Evolutionary conservation across 345 rosid species (phyloP), one percentile per base, ranked within the genome.

Genomic region (Pseudoturritis turrita): DNA sequence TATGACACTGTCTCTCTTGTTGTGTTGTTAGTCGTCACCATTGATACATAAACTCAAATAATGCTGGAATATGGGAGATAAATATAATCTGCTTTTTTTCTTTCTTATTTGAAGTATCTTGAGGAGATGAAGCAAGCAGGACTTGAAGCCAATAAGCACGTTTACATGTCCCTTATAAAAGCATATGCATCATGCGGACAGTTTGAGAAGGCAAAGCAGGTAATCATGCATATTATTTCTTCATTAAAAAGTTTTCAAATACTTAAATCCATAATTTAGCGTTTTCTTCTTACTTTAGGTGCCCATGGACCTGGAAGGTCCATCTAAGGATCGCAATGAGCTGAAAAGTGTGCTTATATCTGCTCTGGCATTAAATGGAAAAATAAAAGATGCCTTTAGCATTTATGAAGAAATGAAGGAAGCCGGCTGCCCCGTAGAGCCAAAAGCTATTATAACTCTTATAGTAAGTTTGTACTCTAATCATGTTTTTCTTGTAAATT

Each of bases 141-240:
- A 76, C 21, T 86, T 72, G 80, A 68, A 78, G 39, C 47, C 23
- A 80, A 84, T 21, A 94, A 87, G 85, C 73, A 82, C 11, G 65
- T 83, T 36, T 89, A 55, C 73, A 85, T 88, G 90, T 80, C 88
- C 37, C 88, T 88, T 12, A 78, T 94, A 61, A 86, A 74, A 82
- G 96, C 96, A 70, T 89, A 87, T 77, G 81, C 88, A 74, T 51
- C 82, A 59, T 85, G 83, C 68, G 85, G 96, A 53, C 87, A 83
- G 41, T 78, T 86, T 82, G 93, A 89, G 77, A 89, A 88, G 80
- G 91, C 99, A 51, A 89, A 88, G 70, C 85, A 81, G 93, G 99
- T 95, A 83, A 54, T 49, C 15, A 17, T 60, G 35, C 31, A 28
- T 77, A 19, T 26, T 54, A n/a, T 41, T 23, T 46, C 46, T 68